Conservation (phyloP, 495 filamentous ascomycete species). For the Chaetomidium leptoderma region DNA sequence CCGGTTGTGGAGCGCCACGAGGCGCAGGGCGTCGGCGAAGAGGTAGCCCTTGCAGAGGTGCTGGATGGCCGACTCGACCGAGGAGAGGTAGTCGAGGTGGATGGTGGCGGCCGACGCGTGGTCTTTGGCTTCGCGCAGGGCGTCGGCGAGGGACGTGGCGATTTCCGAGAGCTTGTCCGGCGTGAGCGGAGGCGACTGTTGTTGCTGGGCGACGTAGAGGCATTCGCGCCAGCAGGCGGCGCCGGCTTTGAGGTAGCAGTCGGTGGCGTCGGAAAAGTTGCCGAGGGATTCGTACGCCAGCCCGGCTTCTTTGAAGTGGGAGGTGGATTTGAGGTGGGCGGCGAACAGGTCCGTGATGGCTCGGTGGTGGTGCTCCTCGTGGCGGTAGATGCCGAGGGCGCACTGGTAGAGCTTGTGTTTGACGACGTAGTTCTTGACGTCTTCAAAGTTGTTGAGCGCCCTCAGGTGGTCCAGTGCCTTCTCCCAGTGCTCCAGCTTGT, state of each 20-base stretch:
- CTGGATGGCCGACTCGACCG: slow-evolving; percentile 60
- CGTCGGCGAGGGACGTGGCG: slow-evolving; percentile 62
- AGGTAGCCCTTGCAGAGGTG: slow-evolving; percentile 77
- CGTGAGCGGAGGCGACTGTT: slow-evolving; percentile 53
- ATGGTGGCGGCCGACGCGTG: slow-evolving; percentile 74
- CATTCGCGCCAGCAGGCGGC: slow-evolving; percentile 77
- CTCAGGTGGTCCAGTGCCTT: slow-evolving; percentile 79
- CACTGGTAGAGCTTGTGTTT: slow-evolving; percentile 75
- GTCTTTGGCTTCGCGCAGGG: slow-evolving; percentile 74
- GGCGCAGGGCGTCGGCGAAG: slow-evolving; percentile 77
- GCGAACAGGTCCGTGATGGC: slow-evolving; percentile 73
- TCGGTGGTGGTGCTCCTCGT: slow-evolving; percentile 55
- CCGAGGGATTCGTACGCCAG: slow-evolving; percentile 83
- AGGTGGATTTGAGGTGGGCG: slow-evolving; percentile 65
- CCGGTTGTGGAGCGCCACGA: slow-evolving; percentile 46
- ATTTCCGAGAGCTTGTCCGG: slow-evolving; percentile 56
- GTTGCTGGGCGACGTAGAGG: slow-evolving; percentile 66
- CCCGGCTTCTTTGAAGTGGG: slow-evolving; percentile 77
- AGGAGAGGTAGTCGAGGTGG: slow-evolving; percentile 71
- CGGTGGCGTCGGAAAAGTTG: slow-evolving; percentile 64
- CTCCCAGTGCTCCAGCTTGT: slow-evolving; percentile 66
- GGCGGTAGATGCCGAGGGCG: slow-evolving; percentile 79
- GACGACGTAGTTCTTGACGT: slow-evolving; percentile 65
- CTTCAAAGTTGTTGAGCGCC: slow-evolving; percentile 60
- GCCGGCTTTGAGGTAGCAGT: slow-evolving; percentile 74